A percentile compares a stretch with the other conserved stretches of the same genome.
phyloP scores from a whole-genome alignment of 805 yeast genomes.

The Candida sithepensis region DNA sequence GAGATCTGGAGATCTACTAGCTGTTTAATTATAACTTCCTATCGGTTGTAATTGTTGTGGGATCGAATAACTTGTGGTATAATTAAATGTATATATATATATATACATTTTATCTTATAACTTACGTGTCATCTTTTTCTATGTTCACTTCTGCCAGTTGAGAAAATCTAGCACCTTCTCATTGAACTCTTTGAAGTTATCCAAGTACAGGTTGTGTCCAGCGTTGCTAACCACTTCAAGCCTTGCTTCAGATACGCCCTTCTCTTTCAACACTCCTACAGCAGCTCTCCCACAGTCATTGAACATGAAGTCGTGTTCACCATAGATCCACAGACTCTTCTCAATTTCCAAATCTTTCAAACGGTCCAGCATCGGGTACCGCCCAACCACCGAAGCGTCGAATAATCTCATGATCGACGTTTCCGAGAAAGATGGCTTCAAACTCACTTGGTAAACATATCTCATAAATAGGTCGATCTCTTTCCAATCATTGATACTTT shows the following conservation, averaged over 20 bases:
- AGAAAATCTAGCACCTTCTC: conserved; percentile 36
- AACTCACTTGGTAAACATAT: conserved; percentile 32
- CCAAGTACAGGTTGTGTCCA: conserved; percentile 77
- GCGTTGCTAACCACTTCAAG: conserved; percentile 47
- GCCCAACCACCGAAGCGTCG: conserved; percentile 58
- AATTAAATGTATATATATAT: too few relatives aligned
- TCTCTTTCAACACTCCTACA: conserved; percentile 23
- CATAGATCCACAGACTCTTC: conserved; percentile 50
- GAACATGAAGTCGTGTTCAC: conserved; percentile 75
- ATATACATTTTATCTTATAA: neutral
- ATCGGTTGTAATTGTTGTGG: too few relatives aligned
- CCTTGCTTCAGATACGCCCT: conserved; percentile 19
- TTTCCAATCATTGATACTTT: conserved; percentile 16
- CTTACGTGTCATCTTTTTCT: neutral
- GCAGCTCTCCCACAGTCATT: conserved; percentile 53
- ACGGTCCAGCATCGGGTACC: conserved; percentile 63
- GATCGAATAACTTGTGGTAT: too few relatives aligned
- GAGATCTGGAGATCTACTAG: too few relatives aligned
- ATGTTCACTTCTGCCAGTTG: conserved; percentile 4
- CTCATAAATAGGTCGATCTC: conserved; percentile 30
- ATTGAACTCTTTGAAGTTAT: conserved; percentile 57
- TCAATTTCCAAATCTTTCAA: conserved; percentile 33
- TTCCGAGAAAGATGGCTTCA: conserved; percentile 32
- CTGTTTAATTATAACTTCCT: too few relatives aligned
- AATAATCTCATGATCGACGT: conserved; percentile 43